Evolutionary conservation across 2,329 filamentous ascomycete species (phyloP), one percentile per base, ranked within the genome.

Genomic region (Colletotrichum zoysiae): DNA sequence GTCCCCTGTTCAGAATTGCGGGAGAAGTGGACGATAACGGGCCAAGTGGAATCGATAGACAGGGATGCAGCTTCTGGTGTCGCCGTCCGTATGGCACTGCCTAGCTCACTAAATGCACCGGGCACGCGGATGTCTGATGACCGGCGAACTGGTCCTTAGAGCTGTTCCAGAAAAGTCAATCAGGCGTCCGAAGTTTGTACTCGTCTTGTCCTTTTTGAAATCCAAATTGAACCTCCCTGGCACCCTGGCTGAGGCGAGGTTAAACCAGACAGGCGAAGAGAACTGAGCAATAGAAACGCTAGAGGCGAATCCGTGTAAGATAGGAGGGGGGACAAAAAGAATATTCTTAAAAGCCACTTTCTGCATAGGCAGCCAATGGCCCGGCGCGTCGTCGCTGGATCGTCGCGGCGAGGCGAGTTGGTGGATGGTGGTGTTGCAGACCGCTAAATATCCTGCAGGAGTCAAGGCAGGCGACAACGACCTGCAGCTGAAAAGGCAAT

Each of bases 371-470:
- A 64, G 65, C 65, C 69, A 71, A 71, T 71, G 65, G 53, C 51
- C 53, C 38, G 44, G 35, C 65, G 59, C 59, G 58, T 64, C 40
- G 58, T 59, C 40, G 58, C 69, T 59, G 46, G 69, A 71, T 71
- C 65, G 69, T 56, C 65, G 65, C 65, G 51, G 59, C 69, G 65
- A 55, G 58, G 50, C 58, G 65, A 58, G 50, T 63, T 63, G 68
- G 35, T 16, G 64, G 63, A 62, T 70, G 68, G 50, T 42, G 57
- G 65, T 67, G 64, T 71, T 58, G 69, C 69, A 71, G 69, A 71
- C 69, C 58, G 69, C 65, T 65, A 71, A 38, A 68, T 64, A 71
- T 71, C 53, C 53, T 64, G 65, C 69, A 69, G 69, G 33, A 66
- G 56, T 33, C 62, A 61, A 58, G 65, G 51, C 26, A 46, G 40